These are phyloP conservation scores for Solanum bukasovii DNA, from an alignment of 257 asterid species.

Conservation along the genomic window DNA sequence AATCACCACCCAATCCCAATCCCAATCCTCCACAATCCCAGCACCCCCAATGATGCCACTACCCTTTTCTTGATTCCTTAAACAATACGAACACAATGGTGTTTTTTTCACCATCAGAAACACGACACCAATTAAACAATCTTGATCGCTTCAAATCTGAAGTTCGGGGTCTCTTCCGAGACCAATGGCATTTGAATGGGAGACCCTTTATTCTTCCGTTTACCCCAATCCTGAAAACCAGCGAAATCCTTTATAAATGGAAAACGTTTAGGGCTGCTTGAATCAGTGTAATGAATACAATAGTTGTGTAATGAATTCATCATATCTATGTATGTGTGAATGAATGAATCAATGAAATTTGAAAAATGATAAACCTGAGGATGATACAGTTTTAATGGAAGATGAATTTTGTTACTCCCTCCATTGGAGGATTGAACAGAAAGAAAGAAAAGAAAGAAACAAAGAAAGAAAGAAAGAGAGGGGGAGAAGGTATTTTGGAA, in stretches of 20 bases:
- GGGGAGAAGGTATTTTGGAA: neutral
- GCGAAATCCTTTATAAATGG: neutral
- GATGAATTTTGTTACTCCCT: conserved; percentile 10
- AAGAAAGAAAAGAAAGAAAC: neutral
- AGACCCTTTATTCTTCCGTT: neutral
- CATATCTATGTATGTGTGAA: neutral
- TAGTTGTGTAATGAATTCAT: neutral
- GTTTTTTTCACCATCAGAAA: neutral
- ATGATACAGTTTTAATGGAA: neutral
- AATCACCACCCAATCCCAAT: neutral
- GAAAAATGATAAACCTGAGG: neutral
- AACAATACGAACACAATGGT: neutral
- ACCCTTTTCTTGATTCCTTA: neutral
- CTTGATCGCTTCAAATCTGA: neutral
- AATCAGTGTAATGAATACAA: neutral
- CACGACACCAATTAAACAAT: neutral
- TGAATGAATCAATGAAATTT: neutral
- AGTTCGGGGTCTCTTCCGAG: neutral
- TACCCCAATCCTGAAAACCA: neutral
- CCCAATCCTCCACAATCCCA: conserved; percentile 10
- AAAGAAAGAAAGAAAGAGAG: neutral
- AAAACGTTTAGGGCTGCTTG: neutral
- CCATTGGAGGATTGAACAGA: conserved; percentile 17
- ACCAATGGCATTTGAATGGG: neutral
- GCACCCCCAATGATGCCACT: neutral